phyloP scores from a whole-genome alignment of 2,329 filamentous ascomycete genomes.

The Neoarthrinium moseri region DNA sequence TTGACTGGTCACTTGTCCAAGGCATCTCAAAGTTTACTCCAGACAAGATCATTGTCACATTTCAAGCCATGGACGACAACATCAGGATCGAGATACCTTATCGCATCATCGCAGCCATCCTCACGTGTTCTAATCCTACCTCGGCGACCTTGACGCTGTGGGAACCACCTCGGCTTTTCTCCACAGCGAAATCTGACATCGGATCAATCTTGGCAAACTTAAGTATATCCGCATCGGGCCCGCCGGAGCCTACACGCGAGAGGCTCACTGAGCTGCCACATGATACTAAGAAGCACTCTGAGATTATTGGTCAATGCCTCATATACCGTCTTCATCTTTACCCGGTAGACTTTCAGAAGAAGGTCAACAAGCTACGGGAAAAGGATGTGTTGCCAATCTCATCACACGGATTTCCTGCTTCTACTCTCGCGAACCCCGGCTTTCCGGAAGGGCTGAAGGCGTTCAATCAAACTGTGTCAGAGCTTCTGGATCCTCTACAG shows the following conservation, averaged over 20 bases:
- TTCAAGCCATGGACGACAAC: conserved; percentile 16
- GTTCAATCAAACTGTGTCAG: conserved; percentile 31
- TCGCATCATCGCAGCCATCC: conserved; percentile 44
- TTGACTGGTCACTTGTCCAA: conserved; percentile 33
- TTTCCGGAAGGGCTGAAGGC: conserved; percentile 21
- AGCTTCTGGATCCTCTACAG: conserved; percentile 34
- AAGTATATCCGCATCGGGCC: too few relatives aligned
- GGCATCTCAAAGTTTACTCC: conserved; percentile 42
- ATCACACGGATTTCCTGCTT: conserved; percentile 19
- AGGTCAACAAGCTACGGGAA: conserved; percentile 23
- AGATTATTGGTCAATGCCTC: conserved; percentile 38
- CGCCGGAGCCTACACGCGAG: conserved; percentile 9
- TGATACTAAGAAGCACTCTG: conserved; percentile 23
- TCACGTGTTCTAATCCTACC: conserved; percentile 32
- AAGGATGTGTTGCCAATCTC: conserved; percentile 25
- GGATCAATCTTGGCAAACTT: too few relatives aligned
- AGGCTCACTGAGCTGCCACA: conserved; percentile 30
- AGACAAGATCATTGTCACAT: conserved; percentile 37
- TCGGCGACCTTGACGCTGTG: conserved; percentile 50
- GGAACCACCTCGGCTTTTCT: conserved; percentile 51
- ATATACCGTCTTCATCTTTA: conserved; percentile 39
- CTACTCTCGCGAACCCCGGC: conserved; percentile 10
- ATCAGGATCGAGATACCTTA: conserved; percentile 48
- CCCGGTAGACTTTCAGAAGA: conserved; percentile 23
- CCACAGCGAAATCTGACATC: too few relatives aligned